Evolutionary conservation across 768 basidiomycete genomes (phyloP), one percentile per base, ranked within the genome.

Genomic region (Mycena filopes): DNA sequence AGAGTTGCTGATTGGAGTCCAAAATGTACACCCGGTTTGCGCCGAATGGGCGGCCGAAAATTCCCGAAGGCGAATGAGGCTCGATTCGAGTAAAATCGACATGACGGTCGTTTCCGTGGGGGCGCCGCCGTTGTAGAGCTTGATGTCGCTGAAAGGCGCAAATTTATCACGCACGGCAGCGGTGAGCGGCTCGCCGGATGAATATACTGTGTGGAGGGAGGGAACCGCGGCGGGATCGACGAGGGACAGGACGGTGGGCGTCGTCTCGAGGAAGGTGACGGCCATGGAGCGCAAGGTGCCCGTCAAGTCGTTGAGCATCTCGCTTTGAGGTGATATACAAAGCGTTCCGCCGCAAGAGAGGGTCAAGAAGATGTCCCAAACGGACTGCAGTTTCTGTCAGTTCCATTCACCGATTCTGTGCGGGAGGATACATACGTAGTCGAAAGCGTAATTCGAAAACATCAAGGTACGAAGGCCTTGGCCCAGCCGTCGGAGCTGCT

Each of bases 371-470:
- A 58, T 58, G 36, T 58, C 56, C 56, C 56, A 58, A 41, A 58
- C 55, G 1, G 55, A 57, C 55, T 57, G 26, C 47, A 12, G 31
- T n/a, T 13, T 25, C 4, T 18, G 33, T 57, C 6, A 57, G 45
- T 36, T 57, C n/a, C 33, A 33, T 18, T 25, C 25, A 6, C 21
- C 21, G 33, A 25, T 20, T 26, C 21, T 20, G 1, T 10, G 5
- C 15, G 15, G 18, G 2, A 29, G n/a, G 23, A 47, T 13, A 43
- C 55, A 20, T 26, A 57, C 55, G 38, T 57, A 57, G 48, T 58
- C 56, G 23, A 58, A 58, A 11, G 56, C 56, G n/a, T 58, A 58
- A 12, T 58, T 58, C 6, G 56, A 58, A 40, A 58, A 58, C 46
- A 58, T 38, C 33, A 58, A 13, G 29, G 56, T 48, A 23, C 56